phyloP scores from a whole-genome alignment of 2,329 filamentous ascomycete genomes.

The Sphaerulina vaccinii region DNA sequence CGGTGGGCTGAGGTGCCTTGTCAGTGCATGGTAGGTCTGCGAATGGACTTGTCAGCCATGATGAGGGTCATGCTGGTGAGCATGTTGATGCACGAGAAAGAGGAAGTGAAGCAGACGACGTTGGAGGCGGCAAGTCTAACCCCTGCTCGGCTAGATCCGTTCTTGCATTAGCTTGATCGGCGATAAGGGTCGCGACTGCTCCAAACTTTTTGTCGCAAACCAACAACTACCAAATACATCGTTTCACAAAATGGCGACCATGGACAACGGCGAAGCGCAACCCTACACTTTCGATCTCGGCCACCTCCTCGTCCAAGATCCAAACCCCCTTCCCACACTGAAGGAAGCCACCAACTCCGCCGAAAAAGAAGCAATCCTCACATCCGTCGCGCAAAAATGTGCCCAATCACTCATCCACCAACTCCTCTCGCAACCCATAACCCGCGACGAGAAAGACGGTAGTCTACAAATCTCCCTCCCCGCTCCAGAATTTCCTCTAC shows the following conservation, averaged over 20 bases:
- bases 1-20: too few species aligned
- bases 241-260: not conserved
- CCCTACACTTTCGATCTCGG: conserved; percentile 92
- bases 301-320: conserved; percentile 79
- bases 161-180: not conserved
- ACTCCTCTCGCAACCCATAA: conserved; percentile 80
- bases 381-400: conserved; percentile 77
- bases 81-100: not conserved
- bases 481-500: conserved; percentile 65
- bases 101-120: not conserved
- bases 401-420: conserved; percentile 93
- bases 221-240: not conserved
- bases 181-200: not conserved
- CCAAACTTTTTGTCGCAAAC: not conserved
- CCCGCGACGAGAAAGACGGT: conserved; percentile 60
- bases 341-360: conserved; percentile 43
- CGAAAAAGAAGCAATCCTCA: conserved; percentile 62
- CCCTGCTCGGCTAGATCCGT: not conserved
- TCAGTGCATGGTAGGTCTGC: too few species aligned
- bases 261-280: conserved; percentile 62
- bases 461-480: conserved; percentile 76
- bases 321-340: conserved; percentile 70
- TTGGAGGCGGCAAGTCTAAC: too few species aligned
- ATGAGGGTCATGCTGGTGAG: not conserved
- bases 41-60: too few species aligned